Base-by-base conservation (phyloP, 2,329 filamentous ascomycete species). In the Claviceps sp. region DNA sequence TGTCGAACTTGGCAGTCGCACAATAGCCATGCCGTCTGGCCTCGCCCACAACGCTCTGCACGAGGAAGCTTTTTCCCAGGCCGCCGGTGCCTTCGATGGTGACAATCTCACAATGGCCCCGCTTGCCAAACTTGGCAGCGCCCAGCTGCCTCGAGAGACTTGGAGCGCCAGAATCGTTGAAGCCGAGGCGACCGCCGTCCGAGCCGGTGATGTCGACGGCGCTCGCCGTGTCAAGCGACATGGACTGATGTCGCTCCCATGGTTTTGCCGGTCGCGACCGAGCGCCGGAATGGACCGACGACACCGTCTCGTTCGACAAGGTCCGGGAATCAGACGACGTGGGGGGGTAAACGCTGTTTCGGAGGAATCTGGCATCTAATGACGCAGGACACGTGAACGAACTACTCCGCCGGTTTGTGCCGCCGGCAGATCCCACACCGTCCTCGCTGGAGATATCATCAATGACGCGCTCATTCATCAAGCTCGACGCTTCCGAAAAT, bases 1-100 rank as follows among this genome's bases (percentile, higher is more conserved):
- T 77, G 59, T 85, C 81, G 54, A 84, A 84, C 60, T 84, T 84
- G 42, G 81, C 77, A 37, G 78, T 82, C 6, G 80, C 78, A 59
- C 79, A 84, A 60, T 84, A 84, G 2, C 81, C 81, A 54, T 76
- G 74, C 46, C 76, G 72, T 48, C 81, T 71, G 16, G 78, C 78
- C 56, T 84, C 81, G 2, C 75, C 69, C 43, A 83, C 71, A 5
- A 83, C 76, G 8, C 79, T 81, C 58, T 84, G 79, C 26, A 83
- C 77, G 16, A 85, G 70, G 54, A 77, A 79, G 56, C 76, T 83
- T 63, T 85, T 85, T 16, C 81, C 81, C n/a, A 84, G 66, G 0
- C 81, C 81, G 3, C 76, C 79, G 13, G 75, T 71, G 34, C 81
- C 81, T 57, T 82, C 77, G 50, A 85, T 74, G 16, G 74, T 72